Evolutionary conservation across 2,329 filamentous ascomycete genomes (phyloP).

Genomic region (Trichoderma breve): DNA sequence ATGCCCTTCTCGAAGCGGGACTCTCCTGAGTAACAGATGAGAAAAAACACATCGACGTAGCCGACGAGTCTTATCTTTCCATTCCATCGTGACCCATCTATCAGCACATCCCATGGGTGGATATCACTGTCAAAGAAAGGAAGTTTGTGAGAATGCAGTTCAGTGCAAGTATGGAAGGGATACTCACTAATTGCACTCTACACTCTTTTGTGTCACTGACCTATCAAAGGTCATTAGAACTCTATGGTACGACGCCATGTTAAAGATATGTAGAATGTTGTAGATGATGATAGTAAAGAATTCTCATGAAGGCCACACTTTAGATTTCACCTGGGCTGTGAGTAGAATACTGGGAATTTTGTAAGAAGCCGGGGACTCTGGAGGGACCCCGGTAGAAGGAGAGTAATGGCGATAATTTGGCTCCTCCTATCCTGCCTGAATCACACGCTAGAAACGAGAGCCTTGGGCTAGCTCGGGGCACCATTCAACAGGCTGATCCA

Average conservation of each 20-base stretch:
- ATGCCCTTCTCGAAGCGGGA: conserved; percentile 21
- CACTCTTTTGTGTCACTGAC: not conserved
- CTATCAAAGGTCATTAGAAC: conserved; percentile 6
- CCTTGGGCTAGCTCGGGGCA: not conserved
- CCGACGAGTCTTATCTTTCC: conserved; percentile 14
- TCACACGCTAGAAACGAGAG: not conserved
- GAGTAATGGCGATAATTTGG: not conserved
- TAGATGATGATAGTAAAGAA: not conserved
- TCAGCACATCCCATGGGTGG: conserved; percentile 14
- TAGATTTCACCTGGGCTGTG: not conserved
- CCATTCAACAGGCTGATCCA: not conserved
- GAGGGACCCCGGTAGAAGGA: not conserved
- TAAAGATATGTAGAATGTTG: not conserved
- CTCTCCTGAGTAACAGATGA: conserved; percentile 22
- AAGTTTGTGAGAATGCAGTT: not conserved
- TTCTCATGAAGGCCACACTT: not conserved
- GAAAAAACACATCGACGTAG: conserved; percentile 20
- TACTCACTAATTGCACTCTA: conserved; percentile 16
- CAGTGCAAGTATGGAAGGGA: no score
- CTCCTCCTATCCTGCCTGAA: not conserved
- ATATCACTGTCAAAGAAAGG: not conserved
- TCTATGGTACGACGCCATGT: conserved; percentile 12
- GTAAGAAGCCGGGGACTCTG: not conserved
- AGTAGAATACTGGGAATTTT: not conserved
- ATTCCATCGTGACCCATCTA: conserved; percentile 3